Base-by-base conservation (phyloP, 768 basidiomycete genomes). In the Leccinum disarticulatum region DNA sequence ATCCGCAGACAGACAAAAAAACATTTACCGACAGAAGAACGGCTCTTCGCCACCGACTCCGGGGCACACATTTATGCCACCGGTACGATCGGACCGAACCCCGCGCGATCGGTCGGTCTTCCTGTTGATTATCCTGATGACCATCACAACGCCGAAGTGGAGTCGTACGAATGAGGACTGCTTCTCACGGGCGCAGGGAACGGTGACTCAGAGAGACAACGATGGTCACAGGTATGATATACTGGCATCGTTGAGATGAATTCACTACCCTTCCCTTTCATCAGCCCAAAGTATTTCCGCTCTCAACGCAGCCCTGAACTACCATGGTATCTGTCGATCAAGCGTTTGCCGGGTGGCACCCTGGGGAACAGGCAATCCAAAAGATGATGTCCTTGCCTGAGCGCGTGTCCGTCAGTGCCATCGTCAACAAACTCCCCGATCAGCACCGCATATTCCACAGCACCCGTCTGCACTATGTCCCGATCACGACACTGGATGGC, bases 331-430 rank as follows among this genome's bases (percentile, higher is more conserved):
- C 62, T n/a, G 17, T 55, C 35, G 62, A 58, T 14, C 54, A 58
- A 38, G 68, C 68, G 9, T 67, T 71, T 52, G 73, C 73, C 13
- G 80, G 79, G 43, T 82, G 81, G 81, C 82, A 83, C 54, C 66
- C 72, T 1, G 73, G 73, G 3, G 74, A 74, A 57, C 64, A 58
- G 10, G 60, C 67, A 13, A 58, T 74, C 50, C 73, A 74, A 48
- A 58, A 47, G 31, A 62, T 70, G 38, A 63, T 73, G 50, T 56
- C 61, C 25, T 59, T 73, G 11, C 65, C 66, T 2, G 65, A 63
- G 28, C 61, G 66, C 6, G 69, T 74, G 11, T 58, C 69, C 1
- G 52, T 73, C 54, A 62, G 52, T 22, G 65, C 66, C 2, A 67
- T 74, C 36, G 62, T 63, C 22, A 63, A 61, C 52, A 64, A 58